Conservation (phyloP, 257 asterid genomes). For the Solanum lycopersicoides region DNA sequence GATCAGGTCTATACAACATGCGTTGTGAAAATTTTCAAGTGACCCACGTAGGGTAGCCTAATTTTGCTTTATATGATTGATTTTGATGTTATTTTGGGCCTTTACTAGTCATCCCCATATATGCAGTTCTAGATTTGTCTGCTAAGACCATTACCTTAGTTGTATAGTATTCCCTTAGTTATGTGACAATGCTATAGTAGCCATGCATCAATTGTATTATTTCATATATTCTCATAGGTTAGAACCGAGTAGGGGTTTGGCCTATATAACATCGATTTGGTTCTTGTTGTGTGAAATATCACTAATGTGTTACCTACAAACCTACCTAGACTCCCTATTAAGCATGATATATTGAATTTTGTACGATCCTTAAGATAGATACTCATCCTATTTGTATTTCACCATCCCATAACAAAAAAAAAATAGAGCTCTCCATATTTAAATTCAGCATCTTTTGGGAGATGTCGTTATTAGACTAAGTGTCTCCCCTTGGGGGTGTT, state of each 20-base stretch:
- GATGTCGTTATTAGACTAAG: not conserved
- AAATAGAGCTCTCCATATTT: not conserved
- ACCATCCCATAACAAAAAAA: not conserved
- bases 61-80: too few species aligned
- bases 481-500: not conserved
- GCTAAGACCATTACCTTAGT: too few species aligned
- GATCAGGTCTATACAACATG: too few species aligned
- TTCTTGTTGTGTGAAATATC: not conserved
- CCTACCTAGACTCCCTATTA: not conserved
- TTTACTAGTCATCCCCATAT: too few species aligned
- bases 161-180: not conserved
- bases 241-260: not conserved
- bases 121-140: too few species aligned
- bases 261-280: too few species aligned
- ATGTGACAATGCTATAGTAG: not conserved
- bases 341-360: not conserved
- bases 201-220: too few species aligned
- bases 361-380: not conserved
- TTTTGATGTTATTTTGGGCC: too few species aligned
- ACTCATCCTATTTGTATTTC: not conserved
- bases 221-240: not conserved
- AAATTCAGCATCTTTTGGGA: not conserved
- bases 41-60: too few species aligned
- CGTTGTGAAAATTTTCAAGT: too few species aligned
- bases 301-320: not conserved